Evolutionary conservation across 192 early-diverging fungal genomes (phyloP).

Genomic region (Gonapodya prolifera): DNA sequence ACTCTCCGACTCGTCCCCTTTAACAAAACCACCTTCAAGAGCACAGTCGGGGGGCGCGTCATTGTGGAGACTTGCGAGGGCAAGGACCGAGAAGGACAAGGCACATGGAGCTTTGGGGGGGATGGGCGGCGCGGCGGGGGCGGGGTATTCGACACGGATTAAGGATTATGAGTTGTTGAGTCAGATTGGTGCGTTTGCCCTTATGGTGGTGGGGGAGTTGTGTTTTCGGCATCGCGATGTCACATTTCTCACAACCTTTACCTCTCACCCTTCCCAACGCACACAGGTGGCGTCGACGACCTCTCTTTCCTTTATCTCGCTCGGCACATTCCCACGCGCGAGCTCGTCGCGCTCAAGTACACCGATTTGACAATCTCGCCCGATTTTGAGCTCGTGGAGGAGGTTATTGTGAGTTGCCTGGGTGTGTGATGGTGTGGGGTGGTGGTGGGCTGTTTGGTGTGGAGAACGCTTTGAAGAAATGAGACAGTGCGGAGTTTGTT

Average conservation of each 20-base stretch:
- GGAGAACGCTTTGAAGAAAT: too few relatives aligned
- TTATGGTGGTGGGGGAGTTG: too few relatives aligned
- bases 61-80: too few relatives aligned
- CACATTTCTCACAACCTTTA: too few relatives aligned
- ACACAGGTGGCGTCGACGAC: constrained; percentile 45
- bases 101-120: neutral
- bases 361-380: constrained; percentile 42
- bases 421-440: neutral
- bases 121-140: neutral
- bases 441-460: too few relatives aligned
- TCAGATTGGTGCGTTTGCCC: neutral
- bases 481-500: too few relatives aligned
- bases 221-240: too few relatives aligned
- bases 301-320: constrained; percentile 43
- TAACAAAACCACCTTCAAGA: neutral
- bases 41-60: neutral
- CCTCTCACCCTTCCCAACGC: neutral
- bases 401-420: constrained; percentile 25
- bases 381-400: constrained; percentile 40
- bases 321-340: constrained; percentile 28
- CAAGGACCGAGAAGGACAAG: too few relatives aligned
- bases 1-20: too few relatives aligned
- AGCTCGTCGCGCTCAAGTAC: constrained; percentile 36
- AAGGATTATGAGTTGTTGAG: constrained; percentile 3
- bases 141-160: neutral